Evolutionary conservation across 2,329 filamentous ascomycete species (phyloP).

Genomic region (Dryadomyces quercivorus): DNA sequence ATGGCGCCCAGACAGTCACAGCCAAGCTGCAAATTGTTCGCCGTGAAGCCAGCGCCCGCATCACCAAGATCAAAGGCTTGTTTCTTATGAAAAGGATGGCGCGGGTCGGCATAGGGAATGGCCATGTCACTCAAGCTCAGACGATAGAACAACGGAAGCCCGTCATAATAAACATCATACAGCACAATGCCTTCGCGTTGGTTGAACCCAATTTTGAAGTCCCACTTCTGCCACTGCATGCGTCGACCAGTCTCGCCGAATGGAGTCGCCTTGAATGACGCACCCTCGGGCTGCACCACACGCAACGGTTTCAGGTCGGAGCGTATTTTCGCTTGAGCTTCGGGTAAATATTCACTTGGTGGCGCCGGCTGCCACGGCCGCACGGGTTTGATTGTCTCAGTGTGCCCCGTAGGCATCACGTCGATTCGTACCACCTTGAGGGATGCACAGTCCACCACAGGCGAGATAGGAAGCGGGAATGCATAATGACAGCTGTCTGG

Average conservation of each 20-base stretch:
- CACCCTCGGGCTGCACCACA: slow-evolving; percentile 8
- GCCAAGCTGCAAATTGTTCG: slow-evolving; percentile 56
- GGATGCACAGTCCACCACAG: slow-evolving; percentile 39
- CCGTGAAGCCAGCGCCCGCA: slow-evolving; percentile 51
- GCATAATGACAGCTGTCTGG: slow-evolving; percentile 52
- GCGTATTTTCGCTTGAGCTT: slow-evolving; percentile 23
- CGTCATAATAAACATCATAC: slow-evolving; percentile 57
- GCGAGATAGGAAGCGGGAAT: slow-evolving; percentile 39
- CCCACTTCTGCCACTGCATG: slow-evolving; percentile 55
- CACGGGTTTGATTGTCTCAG: slow-evolving; percentile 29
- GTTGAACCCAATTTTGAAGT: slow-evolving; percentile 58
- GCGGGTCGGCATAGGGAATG: slow-evolving; percentile 51
- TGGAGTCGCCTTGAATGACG: slow-evolving; percentile 30
- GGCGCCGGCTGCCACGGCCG: slow-evolving; percentile 26
- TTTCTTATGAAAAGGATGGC: slow-evolving; percentile 55
- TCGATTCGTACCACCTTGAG: slow-evolving; percentile 29
- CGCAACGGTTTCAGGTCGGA: slow-evolving; percentile 42
- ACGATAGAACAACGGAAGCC: slow-evolving; percentile 53
- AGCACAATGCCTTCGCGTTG: slow-evolving; percentile 58
- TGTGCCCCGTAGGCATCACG: slow-evolving; percentile 27
- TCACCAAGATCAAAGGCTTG: slow-evolving; percentile 65
- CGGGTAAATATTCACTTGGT: slow-evolving; percentile 20
- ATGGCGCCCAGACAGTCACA: slow-evolving; percentile 61
- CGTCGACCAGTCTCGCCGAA: slow-evolving; percentile 20
- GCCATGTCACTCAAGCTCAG: slow-evolving; percentile 59